Evolutionary conservation across 352 stramenopile species (phyloP), one percentile per base, ranked within the genome.

Genomic region (Phytophthora idaei): DNA sequence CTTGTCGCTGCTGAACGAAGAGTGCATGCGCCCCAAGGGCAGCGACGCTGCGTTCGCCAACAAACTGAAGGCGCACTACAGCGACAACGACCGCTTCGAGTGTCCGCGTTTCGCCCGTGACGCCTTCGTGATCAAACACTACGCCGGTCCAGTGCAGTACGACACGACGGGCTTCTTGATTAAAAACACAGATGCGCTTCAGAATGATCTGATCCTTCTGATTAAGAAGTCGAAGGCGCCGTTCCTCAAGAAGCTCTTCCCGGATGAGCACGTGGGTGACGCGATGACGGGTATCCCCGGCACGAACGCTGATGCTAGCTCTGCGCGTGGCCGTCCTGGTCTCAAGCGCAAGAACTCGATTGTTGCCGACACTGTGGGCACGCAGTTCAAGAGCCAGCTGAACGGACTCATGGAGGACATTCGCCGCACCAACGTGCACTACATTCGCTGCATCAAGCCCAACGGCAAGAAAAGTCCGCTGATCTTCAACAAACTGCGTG

Each of bases 361-460:
- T 50, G 69, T 95, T 29, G 76, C 83, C 0, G 85, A 93, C 49
- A 93, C 87, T n/a, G 86, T 94, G 14, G 83, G 81, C 31, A 93
- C 83, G 36, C 87, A 99, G 74, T 99, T 99, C 80, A 95, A 95
- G 58, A 90, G 79, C 50, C 96, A 99, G 69, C 80, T 99, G 5
- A 90, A 93, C 36, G 81, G 89, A 8, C 78, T 99, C 17, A 95
- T 99, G 60, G 89, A 96, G 41, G 96, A 98, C 62, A 94, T 99
- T 61, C 92, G 97, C 53, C 87, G 84, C 39, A 99, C 96, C 2
- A 92, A 98, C 60, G 95, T 98, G 27, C 97, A 99, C 73, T 99
- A 99, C 80, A 97, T 99, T 66, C 89, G 97, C 34, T 99, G 98
- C 77, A 97, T 99, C 67, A 99, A 99, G 79, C 97, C 98, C 0